A percentile compares a stretch with the other conserved stretches of the same genome.
phyloP scores from a whole-genome alignment of 306 rosid species.

The Leucaena leucocephala region DNA sequence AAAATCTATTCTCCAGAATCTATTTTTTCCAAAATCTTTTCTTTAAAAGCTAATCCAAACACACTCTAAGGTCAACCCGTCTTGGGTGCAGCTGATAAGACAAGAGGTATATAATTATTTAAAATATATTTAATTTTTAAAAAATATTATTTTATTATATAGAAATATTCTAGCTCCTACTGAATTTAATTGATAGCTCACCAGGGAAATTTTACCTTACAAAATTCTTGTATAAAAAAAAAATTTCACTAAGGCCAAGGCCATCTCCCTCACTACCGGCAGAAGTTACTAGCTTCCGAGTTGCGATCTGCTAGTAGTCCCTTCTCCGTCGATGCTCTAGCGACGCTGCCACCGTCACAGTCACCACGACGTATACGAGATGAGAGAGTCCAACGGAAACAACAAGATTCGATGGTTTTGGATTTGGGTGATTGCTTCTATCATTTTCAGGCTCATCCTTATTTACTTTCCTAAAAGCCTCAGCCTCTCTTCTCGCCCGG shows the following conservation, averaged over 20 bases:
- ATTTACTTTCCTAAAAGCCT: constrained; percentile 73
- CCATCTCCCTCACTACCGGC: neutral
- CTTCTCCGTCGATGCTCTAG: neutral
- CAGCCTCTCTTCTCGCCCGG: constrained; percentile 85
- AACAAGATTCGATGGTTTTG: constrained; percentile 61
- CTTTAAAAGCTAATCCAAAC: too few relatives aligned
- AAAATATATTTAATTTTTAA: too few relatives aligned
- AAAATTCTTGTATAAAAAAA: too few relatives aligned
- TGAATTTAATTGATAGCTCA: too few relatives aligned
- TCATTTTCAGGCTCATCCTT: constrained; percentile 68
- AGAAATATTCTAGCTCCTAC: too few relatives aligned
- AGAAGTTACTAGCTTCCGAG: neutral
- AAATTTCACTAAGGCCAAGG: neutral
- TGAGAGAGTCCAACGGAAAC: constrained; percentile 34
- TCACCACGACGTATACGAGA: constrained; percentile 25
- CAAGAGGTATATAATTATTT: too few relatives aligned
- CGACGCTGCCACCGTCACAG: neutral
- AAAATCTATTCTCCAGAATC: too few relatives aligned
- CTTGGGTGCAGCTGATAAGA: too few relatives aligned
- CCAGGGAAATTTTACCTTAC: too few relatives aligned
- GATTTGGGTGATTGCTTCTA: constrained; percentile 59
- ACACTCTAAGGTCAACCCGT: too few relatives aligned
- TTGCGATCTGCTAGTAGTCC: neutral
- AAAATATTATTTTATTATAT: too few relatives aligned
- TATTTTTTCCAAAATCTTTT: too few relatives aligned